Conservation (phyloP, 2,329 filamentous ascomycete species). For the Dactylellina cionopaga region DNA sequence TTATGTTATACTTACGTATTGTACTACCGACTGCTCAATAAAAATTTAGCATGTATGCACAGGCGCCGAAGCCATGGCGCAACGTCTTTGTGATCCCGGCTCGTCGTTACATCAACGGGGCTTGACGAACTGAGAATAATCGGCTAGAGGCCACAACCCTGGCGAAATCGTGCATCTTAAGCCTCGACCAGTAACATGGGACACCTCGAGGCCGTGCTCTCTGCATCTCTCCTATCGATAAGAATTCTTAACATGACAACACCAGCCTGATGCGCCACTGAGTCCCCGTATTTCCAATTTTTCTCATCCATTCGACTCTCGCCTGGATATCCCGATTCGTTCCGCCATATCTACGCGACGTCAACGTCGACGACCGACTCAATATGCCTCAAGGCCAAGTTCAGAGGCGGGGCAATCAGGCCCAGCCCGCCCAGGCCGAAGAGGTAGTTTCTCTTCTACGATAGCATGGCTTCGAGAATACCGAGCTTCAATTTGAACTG, state of each 20-base stretch:
- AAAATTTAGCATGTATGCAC: no score
- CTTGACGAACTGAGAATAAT: slow-evolving; percentile 6
- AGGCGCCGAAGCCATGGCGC: no score
- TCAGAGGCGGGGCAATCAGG: slow-evolving; percentile 32
- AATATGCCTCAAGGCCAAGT: slow-evolving; percentile 32
- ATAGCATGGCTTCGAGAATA: no score
- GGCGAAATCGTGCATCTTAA: slow-evolving; percentile 9
- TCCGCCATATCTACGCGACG: background rate
- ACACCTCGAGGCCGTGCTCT: background rate
- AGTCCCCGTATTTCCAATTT: background rate
- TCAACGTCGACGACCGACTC: background rate
- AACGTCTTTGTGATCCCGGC: no score
- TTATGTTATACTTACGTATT: no score
- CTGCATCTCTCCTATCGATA: slow-evolving; percentile 26
- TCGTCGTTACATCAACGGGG: no score
- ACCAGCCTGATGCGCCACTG: slow-evolving; percentile 16
- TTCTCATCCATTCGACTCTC: background rate
- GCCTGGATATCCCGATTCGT: background rate
- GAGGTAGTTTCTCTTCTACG: slow-evolving; percentile 16
- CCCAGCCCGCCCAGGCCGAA: slow-evolving; percentile 24
- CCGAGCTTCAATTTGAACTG: background rate
- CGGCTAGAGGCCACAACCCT: slow-evolving; percentile 7
- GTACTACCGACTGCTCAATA: no score
- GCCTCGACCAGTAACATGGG: background rate
- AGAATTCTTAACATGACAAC: background rate